Base-by-base conservation (phyloP, 768 basidiomycete genomes). In the Lentinus tigrinus region DNA sequence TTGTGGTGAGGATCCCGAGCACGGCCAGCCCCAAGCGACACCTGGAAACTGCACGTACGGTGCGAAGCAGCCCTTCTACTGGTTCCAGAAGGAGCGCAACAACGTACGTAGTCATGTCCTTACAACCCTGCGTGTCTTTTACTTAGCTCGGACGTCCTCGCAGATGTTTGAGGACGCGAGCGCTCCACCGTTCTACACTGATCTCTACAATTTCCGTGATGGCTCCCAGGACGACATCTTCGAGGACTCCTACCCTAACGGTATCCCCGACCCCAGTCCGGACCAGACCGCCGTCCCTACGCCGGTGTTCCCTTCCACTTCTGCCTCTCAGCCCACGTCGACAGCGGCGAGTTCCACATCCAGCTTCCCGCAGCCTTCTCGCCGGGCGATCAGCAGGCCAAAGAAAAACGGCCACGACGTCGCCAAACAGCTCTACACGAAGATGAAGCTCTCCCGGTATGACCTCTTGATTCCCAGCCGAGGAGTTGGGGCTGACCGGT, bases 211-310 rank as follows among this genome's bases (percentile, higher is more conserved):
- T 66, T 92, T 89, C 70, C 56, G 61, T 10, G 84, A 92, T 65
- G 89, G 91, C 9, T 74, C 88, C 0, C 91, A 93, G 68, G 67
- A 80, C 52, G 88, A 91, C 68, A 89, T 91, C 59, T 90, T 91
- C 69, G 72, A 75, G 50, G 78, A 84, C 66, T 85, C 79, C 2
- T 85, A 87, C 63, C 67, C 69, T 3, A 28, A 52, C 38, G 68
- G 68, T 39, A 52, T 54, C 52, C 47, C 73, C 9, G 44, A 60
- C 24, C 70, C 70, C 3, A 64, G 65, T 47, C 64, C 67, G 8
- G 65, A 68, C 44, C 58, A 58, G 50, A 71, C 70, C 2, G 53
- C 60, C 23, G 58, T 71, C 17, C 70, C 70, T n/a, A 65, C 61
- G 1, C 63, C 66, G 6, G 56, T 65, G 16, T 56, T 67, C 36